These are phyloP conservation scores for Parathielavia appendiculata DNA, from an alignment of 495 filamentous ascomycete species.

Conservation along the genomic window DNA sequence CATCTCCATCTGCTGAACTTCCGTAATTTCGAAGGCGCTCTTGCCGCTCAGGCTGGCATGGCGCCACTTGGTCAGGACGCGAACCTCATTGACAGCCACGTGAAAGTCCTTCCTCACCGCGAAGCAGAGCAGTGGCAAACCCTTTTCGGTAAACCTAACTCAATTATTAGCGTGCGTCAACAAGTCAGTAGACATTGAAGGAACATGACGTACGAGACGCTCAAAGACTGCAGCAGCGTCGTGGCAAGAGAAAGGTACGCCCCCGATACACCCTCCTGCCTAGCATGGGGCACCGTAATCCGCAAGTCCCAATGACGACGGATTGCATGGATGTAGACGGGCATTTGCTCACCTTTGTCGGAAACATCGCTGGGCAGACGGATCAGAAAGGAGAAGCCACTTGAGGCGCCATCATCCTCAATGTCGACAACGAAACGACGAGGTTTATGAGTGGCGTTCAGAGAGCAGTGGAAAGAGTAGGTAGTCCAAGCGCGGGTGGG, in stretches of 20 bases:
- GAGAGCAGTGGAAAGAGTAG: conserved; percentile 50
- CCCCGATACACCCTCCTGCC: conserved; percentile 20
- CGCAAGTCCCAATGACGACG: conserved; percentile 42
- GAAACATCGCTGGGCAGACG: conserved; percentile 2
- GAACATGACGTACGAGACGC: conserved; percentile 33
- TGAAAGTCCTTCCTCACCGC: conserved; percentile 13
- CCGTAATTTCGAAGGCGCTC: conserved; percentile 37
- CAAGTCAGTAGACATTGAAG: not conserved
- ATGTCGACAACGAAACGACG: conserved; percentile 45
- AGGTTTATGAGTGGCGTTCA: conserved; percentile 11
- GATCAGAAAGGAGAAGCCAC: conserved; percentile 27
- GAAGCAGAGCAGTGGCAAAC: conserved; percentile 25
- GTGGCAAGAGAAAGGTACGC: conserved; percentile 30
- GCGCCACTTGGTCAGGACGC: conserved; percentile 31
- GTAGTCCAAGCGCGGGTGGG: conserved; percentile 26
- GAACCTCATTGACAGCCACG: conserved; percentile 27
- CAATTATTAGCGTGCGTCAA: not conserved
- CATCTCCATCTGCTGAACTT: conserved; percentile 37
- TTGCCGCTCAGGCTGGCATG: conserved; percentile 18
- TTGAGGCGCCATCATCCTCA: conserved; percentile 39
- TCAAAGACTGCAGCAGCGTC: conserved; percentile 31
- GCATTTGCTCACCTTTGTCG: not conserved
- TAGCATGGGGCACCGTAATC: conserved; percentile 25
- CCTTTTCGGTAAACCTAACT: not conserved
- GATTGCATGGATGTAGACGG: conserved; percentile 40